Conservation (phyloP, 768 basidiomycete genomes). For the Hygrocybe coccinea region DNA sequence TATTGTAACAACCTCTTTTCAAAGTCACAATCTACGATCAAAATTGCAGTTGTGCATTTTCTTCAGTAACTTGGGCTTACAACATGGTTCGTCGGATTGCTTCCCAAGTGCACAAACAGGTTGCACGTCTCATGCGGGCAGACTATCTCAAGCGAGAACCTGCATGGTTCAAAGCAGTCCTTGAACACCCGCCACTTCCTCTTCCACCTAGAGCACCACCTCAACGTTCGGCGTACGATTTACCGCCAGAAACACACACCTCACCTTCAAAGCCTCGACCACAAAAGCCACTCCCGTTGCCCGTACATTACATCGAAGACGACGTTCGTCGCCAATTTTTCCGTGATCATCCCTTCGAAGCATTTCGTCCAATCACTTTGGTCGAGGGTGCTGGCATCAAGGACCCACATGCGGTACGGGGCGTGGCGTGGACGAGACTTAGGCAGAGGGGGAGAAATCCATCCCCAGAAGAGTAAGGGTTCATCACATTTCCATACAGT, state of each 20-base stretch:
- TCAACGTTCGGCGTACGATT: slow-evolving; percentile 51
- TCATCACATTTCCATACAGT: background rate
- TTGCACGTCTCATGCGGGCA: slow-evolving; percentile 71
- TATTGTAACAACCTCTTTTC: no score
- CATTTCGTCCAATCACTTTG: slow-evolving; percentile 73
- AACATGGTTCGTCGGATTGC: slow-evolving; percentile 76
- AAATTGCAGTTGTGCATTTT: background rate
- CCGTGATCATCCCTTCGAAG: slow-evolving; percentile 93
- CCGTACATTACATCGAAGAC: slow-evolving; percentile 80
- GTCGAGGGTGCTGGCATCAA: slow-evolving; percentile 64
- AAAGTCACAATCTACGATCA: background rate
- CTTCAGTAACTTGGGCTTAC: background rate
- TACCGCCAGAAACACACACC: slow-evolving; percentile 23
- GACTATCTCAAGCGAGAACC: slow-evolving; percentile 62
- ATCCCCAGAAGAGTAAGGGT: slow-evolving; percentile 80
- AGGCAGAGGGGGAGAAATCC: slow-evolving; percentile 81
- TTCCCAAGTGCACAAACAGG: slow-evolving; percentile 83
- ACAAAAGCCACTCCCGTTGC: slow-evolving; percentile 45
- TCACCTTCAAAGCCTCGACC: slow-evolving; percentile 31
- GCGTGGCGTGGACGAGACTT: slow-evolving; percentile 69
- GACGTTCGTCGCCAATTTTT: slow-evolving; percentile 86
- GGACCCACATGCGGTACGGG: slow-evolving; percentile 52
- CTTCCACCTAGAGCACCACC: slow-evolving; percentile 74
- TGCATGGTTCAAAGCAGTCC: slow-evolving; percentile 79
- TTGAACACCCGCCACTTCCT: slow-evolving; percentile 82